phyloP scores from a whole-genome alignment of 805 yeast genomes.

The Hanseniaspora osmophila region DNA sequence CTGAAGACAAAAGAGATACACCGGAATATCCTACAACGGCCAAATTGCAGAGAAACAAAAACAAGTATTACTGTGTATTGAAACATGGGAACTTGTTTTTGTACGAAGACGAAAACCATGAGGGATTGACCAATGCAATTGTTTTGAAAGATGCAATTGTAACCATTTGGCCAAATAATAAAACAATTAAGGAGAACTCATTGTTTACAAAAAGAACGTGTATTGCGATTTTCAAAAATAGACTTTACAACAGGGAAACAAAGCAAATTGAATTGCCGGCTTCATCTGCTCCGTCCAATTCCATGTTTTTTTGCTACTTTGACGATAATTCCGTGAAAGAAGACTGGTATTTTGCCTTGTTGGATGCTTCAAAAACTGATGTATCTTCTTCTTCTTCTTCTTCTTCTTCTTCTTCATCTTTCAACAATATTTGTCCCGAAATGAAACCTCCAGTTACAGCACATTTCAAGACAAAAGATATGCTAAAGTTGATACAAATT shows the following conservation, averaged over 20 bases:
- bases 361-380: constrained; percentile 55
- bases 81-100: constrained; percentile 81
- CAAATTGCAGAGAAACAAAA: constrained; percentile 29
- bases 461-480: constrained; percentile 56
- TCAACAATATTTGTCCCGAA: background rate
- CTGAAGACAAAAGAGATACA: constrained; percentile 6
- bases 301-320: constrained; percentile 46
- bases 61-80: constrained; percentile 52
- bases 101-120: constrained; percentile 37
- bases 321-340: constrained; percentile 77
- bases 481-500: constrained; percentile 59
- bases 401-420: constrained; percentile 48
- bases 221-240: constrained; percentile 50
- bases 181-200: constrained; percentile 42
- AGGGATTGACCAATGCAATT: constrained; percentile 49
- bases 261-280: background rate
- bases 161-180: constrained; percentile 69
- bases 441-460: constrained; percentile 37
- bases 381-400: constrained; percentile 38
- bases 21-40: background rate
- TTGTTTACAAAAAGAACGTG: constrained; percentile 71
- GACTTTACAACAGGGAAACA: constrained; percentile 12
- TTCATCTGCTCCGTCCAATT: constrained; percentile 1
- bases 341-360: constrained; percentile 79
- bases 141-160: constrained; percentile 59